These are phyloP conservation scores for Brassica carinata DNA, from an alignment of 345 rosid species.

Conservation along the genomic window DNA sequence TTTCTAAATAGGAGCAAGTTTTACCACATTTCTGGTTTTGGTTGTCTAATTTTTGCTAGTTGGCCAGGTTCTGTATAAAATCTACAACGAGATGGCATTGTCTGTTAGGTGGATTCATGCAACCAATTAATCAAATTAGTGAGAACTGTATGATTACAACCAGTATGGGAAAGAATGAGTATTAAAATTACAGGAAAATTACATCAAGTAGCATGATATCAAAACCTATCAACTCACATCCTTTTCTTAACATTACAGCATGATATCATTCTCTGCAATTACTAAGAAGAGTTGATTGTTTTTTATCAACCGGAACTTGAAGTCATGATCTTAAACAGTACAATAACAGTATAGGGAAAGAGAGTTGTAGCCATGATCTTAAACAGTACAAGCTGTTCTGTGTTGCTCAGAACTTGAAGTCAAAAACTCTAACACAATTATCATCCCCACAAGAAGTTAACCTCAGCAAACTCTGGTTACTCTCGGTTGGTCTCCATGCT, in stretches of 20 bases:
- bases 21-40: background rate
- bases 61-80: conserved; percentile 4
- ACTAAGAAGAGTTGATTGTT: background rate
- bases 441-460: conserved; percentile 89
- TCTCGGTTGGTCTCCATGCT: conserved; percentile 59
- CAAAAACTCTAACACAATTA: conserved; percentile 75
- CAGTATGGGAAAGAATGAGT: background rate
- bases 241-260: background rate
- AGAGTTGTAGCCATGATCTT: background rate
- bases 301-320: background rate
- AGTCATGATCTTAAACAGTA: background rate
- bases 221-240: too few relatives aligned
- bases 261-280: background rate
- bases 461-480: conserved; percentile 42
- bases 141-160: background rate
- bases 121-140: background rate
- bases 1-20: conserved; percentile 17
- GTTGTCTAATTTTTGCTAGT: background rate
- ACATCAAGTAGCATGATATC: background rate
- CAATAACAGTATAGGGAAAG: background rate
- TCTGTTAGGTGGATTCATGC: background rate
- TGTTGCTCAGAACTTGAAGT: conserved; percentile 41
- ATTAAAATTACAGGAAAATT: background rate
- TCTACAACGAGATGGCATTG: background rate
- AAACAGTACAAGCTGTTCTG: conserved; percentile 12